Evolutionary conservation across 2,329 filamentous ascomycete species (phyloP).

Genomic region (Juglanconis oblonga): DNA sequence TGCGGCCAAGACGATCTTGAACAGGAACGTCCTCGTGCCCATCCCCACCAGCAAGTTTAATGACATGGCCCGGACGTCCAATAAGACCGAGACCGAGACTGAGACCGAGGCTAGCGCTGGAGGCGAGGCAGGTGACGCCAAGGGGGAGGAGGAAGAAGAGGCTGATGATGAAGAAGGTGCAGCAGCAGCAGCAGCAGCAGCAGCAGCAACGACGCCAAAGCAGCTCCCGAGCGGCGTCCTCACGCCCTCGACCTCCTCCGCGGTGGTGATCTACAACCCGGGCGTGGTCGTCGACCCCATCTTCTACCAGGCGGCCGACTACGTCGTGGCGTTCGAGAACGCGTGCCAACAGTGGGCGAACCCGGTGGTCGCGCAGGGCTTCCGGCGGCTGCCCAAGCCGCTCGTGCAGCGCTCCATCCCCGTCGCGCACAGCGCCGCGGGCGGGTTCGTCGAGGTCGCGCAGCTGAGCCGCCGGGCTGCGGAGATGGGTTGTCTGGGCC

Average conservation of each 20-base stretch:
- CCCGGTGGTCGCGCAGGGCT: conserved; percentile 17
- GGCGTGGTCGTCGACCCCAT: conserved; percentile 38
- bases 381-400: conserved; percentile 16
- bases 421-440: conserved; percentile 20
- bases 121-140: too few species aligned
- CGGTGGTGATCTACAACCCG: conserved; percentile 40
- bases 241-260: conserved; percentile 3
- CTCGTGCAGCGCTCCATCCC: conserved; percentile 18
- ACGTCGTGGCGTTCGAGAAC: conserved; percentile 43
- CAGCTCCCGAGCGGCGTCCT: conserved; percentile 11
- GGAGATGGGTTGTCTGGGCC: conserved; percentile 19
- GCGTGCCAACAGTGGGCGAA: conserved; percentile 18
- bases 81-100: background rate
- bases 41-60: background rate
- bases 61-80: background rate
- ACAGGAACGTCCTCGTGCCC: conserved; percentile 6
- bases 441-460: background rate
- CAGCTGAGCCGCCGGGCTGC: conserved; percentile 14
- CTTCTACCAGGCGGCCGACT: conserved; percentile 39
- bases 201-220: conserved; percentile 2
- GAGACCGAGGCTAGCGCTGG: background rate
- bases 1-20: conserved; percentile 15
- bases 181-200: conserved; percentile 8
- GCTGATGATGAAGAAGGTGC: background rate
- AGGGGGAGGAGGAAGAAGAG: too few species aligned